Evolutionary conservation across 163 green algal species (phyloP).

Genomic region (Chloromonas sp.): DNA sequence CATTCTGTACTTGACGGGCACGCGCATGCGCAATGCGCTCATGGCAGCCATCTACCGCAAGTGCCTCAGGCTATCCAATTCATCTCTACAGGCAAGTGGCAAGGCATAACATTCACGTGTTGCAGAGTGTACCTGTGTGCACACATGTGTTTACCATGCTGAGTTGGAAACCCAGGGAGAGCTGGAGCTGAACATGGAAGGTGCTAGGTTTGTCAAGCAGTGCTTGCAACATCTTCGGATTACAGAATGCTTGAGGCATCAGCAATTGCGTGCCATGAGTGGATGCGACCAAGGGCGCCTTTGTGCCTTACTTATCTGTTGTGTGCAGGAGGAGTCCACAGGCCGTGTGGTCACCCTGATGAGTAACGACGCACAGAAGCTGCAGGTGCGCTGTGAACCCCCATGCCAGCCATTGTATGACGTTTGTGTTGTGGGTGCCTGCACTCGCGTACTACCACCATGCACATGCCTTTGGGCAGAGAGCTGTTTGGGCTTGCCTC

Average conservation of each 20-base stretch:
- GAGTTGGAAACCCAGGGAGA: neutral
- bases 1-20: slow-evolving; percentile 32
- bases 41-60: slow-evolving; percentile 74
- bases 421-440: too few relatives aligned
- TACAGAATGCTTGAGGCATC: too few relatives aligned
- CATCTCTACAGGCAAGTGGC: slow-evolving; percentile 3
- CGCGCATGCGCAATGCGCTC: slow-evolving; percentile 54
- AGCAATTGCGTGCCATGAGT: too few relatives aligned
- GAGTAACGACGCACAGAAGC: slow-evolving; percentile 58
- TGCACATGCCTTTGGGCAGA: too few relatives aligned
- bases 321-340: slow-evolving; percentile 43
- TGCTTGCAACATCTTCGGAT: too few relatives aligned
- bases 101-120: neutral
- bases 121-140: neutral
- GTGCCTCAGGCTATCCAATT: slow-evolving; percentile 43
- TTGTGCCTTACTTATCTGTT: neutral
- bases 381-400: slow-evolving; percentile 9
- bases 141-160: neutral
- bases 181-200: too few relatives aligned
- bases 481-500: too few relatives aligned
- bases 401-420: too few relatives aligned
- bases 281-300: too few relatives aligned
- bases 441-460: too few relatives aligned
- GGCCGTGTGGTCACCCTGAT: slow-evolving; percentile 60
- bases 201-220: too few relatives aligned